A percentile compares a stretch with the other conserved stretches of the same genome.
These are phyloP conservation scores for Cyclanthera cordifolia DNA, from an alignment of 306 rosid genomes.

Conservation along the genomic window DNA sequence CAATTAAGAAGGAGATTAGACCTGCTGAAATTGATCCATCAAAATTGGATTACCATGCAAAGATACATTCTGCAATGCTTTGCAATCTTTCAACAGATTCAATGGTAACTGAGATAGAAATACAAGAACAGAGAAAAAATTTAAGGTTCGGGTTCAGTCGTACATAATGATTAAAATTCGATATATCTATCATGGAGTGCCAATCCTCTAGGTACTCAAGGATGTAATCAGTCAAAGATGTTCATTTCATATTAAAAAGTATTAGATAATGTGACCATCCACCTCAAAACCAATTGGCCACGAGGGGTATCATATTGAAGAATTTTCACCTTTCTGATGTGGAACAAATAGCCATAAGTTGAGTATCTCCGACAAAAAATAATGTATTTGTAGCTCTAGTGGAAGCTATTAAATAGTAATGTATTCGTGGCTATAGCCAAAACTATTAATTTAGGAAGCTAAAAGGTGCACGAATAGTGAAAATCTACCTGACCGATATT, in stretches of 20 bases:
- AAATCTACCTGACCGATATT: conserved; percentile 59
- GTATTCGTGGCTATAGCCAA: background rate
- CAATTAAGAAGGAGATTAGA: conserved; percentile 17
- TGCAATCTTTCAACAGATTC: conserved; percentile 72
- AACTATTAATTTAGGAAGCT: conserved; percentile 5
- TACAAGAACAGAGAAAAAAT: background rate
- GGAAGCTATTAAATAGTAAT: background rate
- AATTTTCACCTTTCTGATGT: no score
- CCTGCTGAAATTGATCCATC: conserved; percentile 93
- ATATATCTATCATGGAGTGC: background rate
- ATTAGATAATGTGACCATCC: no score
- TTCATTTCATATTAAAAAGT: background rate
- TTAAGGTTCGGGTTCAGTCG: background rate
- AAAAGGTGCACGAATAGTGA: background rate
- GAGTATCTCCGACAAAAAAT: no score
- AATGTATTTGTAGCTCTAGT: no score
- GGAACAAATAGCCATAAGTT: no score
- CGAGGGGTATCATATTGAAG: no score
- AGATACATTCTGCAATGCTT: conserved; percentile 77
- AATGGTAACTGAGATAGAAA: conserved; percentile 42
- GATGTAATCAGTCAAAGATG: background rate
- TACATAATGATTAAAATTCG: background rate
- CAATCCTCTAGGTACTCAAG: background rate
- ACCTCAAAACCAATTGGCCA: no score
- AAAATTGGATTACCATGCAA: conserved; percentile 85